Base-by-base conservation (phyloP, 2,329 filamentous ascomycete species). In the Aspergillus viridinutans region DNA sequence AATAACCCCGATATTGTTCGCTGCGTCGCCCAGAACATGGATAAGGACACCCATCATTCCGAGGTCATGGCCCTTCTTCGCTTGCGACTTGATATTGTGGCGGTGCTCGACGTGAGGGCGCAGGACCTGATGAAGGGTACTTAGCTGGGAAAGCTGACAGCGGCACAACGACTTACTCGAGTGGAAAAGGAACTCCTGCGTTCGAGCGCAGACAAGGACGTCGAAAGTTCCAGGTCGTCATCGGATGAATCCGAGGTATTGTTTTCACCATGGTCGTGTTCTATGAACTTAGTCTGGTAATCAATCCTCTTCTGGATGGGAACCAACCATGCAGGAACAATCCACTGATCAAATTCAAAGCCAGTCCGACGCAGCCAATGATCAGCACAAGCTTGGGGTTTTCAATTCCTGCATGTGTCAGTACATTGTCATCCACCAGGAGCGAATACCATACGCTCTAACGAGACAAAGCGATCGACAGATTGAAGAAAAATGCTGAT, bases 1-100 rank as follows among this genome's bases (percentile, higher is more conserved):
- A 40, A 90, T 89, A 58, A 91, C 87, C 10, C 87, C 87, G 17
- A 90, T 69, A 64, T 91, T 91, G 74, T 90, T 91, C 61, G 87
- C 77, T 2, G 86, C 86, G 64, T 91, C 89, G 32, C 87, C 85
- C 2, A 89, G 64, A 25, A 91, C 81, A 64, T 92, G 89, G 14
- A 89, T 74, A n/a, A 90, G 67, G 1, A 89, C 87, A 1, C 87
- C 87, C 54, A 89, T 73, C 77, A 90, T 86, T 17, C 85, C 86
- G n/a, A 91, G 78, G 66, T 91, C 85, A 58, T 78, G 78, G 0
- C 51, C 28, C 28, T 20, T 42, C 20, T 42, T 42, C 40, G 20
- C 40, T 21, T 42, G 17, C 1, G 17, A 21, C 17, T 42, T 42
- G 40, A 21, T n/a, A 21, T 20, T n/a, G 40, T 42, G 17, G 7